phyloP scores from a whole-genome alignment of 176 grass and related monocot genomes.

The Carex kokanica region DNA sequence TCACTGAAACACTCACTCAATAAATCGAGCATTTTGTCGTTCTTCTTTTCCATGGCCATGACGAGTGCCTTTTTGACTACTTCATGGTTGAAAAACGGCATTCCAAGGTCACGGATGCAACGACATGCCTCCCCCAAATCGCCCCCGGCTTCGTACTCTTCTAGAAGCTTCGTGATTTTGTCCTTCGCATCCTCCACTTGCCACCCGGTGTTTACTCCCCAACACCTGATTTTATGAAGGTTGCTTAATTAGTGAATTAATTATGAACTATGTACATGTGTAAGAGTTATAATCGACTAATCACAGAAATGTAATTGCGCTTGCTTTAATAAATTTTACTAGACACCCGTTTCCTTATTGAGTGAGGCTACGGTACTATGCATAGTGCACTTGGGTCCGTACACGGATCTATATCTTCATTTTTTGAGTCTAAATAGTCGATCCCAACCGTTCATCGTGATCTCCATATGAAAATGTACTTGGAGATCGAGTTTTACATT shows the following conservation, averaged over 20 bases:
- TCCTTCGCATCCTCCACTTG: conserved; percentile 86
- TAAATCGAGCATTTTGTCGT: conserved; percentile 49
- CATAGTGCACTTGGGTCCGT: no score
- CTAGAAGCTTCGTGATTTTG: conserved; percentile 87
- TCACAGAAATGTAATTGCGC: background rate
- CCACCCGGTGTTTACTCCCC: conserved; percentile 80
- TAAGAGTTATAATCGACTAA: background rate
- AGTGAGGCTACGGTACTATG: no score
- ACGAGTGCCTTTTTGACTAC: conserved; percentile 85
- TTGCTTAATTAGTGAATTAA: background rate
- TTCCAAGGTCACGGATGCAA: conserved; percentile 77
- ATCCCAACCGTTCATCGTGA: no score
- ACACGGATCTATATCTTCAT: no score
- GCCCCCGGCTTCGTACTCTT: conserved; percentile 81
- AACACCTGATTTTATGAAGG: conserved; percentile 53
- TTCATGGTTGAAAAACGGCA: conserved; percentile 97
- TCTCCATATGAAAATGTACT: no score
- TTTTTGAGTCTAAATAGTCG: no score
- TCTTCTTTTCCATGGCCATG: conserved; percentile 95
- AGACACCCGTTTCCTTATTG: background rate
- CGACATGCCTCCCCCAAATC: conserved; percentile 88
- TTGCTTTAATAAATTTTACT: background rate
- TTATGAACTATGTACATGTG: background rate
- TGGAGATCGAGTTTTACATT: no score
- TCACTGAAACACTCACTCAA: conserved; percentile 77